A percentile compares a stretch with the other conserved stretches of the same genome.
Evolutionary conservation across 768 basidiomycete species (phyloP).

Genomic region (Tylopilus vinaceipallidus): DNA sequence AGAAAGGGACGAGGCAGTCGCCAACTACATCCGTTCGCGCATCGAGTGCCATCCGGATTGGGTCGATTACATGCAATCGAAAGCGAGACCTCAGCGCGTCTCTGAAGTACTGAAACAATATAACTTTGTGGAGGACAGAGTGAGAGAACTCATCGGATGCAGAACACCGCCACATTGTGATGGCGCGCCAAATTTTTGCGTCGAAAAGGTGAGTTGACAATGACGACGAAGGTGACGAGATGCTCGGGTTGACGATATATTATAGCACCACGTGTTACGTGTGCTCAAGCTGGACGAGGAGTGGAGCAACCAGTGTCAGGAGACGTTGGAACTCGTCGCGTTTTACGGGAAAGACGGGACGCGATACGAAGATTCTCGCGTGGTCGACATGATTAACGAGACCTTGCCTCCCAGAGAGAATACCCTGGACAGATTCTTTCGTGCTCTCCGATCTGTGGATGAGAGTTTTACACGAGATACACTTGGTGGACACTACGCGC

Average conservation of each 20-base stretch:
- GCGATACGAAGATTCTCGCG: conserved; percentile 46
- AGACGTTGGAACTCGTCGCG: conserved; percentile 47
- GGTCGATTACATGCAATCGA: conserved; percentile 44
- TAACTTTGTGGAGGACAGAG: conserved; percentile 47
- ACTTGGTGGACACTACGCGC: neutral
- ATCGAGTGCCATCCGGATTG: conserved; percentile 47
- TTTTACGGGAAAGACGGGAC: conserved; percentile 58
- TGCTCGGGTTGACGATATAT: neutral
- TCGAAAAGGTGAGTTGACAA: conserved; percentile 45
- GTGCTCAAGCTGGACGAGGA: conserved; percentile 44
- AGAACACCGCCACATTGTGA: conserved; percentile 42
- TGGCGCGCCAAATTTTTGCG: conserved; percentile 32
- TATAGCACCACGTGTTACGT: conserved; percentile 47
- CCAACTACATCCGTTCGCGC: conserved; percentile 40
- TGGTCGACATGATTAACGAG: conserved; percentile 52
- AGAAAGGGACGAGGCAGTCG: conserved; percentile 41
- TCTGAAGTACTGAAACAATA: conserved; percentile 49
- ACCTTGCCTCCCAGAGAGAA: conserved; percentile 42
- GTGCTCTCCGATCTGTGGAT: conserved; percentile 49
- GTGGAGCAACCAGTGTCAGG: conserved; percentile 48
- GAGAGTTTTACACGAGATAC: conserved; percentile 34
- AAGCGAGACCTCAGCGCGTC: conserved; percentile 39
- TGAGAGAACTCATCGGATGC: conserved; percentile 45
- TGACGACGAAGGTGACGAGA: conserved; percentile 8
- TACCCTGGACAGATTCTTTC: conserved; percentile 46